Conservation (phyloP, 139 green algal genomes). For the Yamagishiella unicocca region DNA sequence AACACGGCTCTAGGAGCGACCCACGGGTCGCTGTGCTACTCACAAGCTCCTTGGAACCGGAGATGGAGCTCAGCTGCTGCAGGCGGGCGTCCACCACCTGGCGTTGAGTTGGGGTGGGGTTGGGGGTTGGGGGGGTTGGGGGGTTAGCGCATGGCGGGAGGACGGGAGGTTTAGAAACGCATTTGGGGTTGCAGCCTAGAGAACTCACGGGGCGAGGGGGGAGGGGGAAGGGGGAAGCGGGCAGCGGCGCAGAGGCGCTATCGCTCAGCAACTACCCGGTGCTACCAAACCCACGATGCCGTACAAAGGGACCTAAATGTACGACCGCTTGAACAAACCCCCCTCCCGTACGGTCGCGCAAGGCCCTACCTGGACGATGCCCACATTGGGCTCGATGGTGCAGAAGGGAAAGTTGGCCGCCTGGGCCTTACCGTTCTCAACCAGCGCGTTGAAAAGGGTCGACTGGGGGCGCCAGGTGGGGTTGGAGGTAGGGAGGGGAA, state of each 20-base stretch:
- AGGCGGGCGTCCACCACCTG: conserved; percentile 72
- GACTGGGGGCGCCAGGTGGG: conserved; percentile 70
- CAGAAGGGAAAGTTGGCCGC: conserved; percentile 99
- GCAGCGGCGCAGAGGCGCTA: too few relatives aligned
- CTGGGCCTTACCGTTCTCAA: conserved; percentile 92
- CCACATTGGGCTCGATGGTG: conserved; percentile 93
- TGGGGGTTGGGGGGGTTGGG: neutral
- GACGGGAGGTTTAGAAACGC: neutral
- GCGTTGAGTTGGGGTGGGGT: neutral
- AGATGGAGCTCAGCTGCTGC: conserved; percentile 74
- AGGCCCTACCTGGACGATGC: conserved; percentile 76
- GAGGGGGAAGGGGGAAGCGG: neutral
- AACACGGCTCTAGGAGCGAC: too few relatives aligned
- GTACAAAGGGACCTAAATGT: too few relatives aligned
- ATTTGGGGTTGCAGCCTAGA: neutral
- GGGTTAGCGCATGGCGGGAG: neutral
- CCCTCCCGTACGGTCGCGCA: neutral
- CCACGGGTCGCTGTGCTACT: conserved; percentile 2
- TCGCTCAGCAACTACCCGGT: too few relatives aligned
- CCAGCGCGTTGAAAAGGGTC: conserved; percentile 98
- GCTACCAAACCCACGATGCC: too few relatives aligned
- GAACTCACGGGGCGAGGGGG: neutral
- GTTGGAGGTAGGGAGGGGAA: neutral
- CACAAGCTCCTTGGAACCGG: conserved; percentile 77
- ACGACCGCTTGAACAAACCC: too few relatives aligned